Evolutionary conservation across 139 green algal genomes (phyloP).

Genomic region (Chlorella sorokiniana): DNA sequence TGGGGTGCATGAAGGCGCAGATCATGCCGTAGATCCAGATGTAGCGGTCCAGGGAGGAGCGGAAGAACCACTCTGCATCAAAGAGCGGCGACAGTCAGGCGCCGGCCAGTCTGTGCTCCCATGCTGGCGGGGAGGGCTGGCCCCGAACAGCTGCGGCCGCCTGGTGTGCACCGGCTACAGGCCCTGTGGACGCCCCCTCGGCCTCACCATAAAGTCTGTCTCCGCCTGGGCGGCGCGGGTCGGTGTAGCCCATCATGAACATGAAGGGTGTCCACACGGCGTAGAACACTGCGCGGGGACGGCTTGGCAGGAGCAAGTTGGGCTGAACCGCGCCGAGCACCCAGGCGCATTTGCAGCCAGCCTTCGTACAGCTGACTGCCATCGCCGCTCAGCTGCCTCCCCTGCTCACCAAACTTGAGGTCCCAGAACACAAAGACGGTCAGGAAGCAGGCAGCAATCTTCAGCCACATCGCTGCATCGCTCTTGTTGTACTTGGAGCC

Average conservation of each 20-base stretch:
- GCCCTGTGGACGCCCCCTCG: background rate
- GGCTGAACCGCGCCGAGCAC: background rate
- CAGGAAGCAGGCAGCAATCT: constrained; percentile 59
- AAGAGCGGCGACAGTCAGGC: background rate
- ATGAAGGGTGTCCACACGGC: constrained; percentile 82
- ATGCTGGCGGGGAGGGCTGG: too few species aligned
- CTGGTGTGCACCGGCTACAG: too few species aligned
- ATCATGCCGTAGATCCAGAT: constrained; percentile 98
- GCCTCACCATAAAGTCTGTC: constrained; percentile 76
- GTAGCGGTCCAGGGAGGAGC: constrained; percentile 91
- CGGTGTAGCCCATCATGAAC: constrained; percentile 83
- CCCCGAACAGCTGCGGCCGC: background rate
- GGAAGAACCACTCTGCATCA: constrained; percentile 89
- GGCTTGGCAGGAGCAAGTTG: background rate
- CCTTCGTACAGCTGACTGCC: background rate
- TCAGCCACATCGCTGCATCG: constrained; percentile 61
- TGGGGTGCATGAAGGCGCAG: constrained; percentile 83
- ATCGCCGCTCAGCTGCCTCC: background rate
- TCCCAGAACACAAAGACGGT: constrained; percentile 87
- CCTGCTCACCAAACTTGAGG: constrained; percentile 53
- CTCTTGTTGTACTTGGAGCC: constrained; percentile 66
- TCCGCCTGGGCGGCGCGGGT: constrained; percentile 76
- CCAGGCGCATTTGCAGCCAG: too few species aligned
- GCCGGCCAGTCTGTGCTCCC: background rate
- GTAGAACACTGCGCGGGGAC: constrained; percentile 79